Percentiles rank a stretch among this genome's conserved stretches.
Evolutionary conservation across 257 asterid genomes (phyloP).

Genomic region (Primulina tabacum): DNA sequence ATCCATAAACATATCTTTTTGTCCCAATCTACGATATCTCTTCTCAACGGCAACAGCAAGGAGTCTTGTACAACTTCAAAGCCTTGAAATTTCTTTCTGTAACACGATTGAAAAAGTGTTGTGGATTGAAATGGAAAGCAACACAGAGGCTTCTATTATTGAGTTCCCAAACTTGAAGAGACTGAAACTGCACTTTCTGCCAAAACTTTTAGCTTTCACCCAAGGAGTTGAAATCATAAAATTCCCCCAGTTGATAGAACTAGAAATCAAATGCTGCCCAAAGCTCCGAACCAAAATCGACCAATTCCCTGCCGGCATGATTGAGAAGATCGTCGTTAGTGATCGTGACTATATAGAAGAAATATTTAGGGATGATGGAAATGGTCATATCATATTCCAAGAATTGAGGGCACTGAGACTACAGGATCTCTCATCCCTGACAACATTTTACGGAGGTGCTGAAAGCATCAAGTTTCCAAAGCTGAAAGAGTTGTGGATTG

Average conservation of each 20-base stretch:
- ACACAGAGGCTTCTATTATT: no score
- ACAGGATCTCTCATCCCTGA: not conserved
- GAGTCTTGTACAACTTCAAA: not conserved
- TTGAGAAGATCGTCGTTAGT: no score
- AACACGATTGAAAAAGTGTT: not conserved
- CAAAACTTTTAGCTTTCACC: no score
- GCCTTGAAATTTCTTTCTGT: not conserved
- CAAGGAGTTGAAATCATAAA: no score
- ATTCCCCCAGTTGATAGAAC: no score
- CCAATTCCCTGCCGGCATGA: no score
- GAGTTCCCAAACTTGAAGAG: not conserved
- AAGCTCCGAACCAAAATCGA: no score
- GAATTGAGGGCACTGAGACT: fast-evolving
- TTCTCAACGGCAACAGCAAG: not conserved
- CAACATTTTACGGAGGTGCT: not conserved
- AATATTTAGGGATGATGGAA: not conserved
- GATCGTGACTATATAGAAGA: no score
- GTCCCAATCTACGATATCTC: not conserved
- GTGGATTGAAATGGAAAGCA: not conserved
- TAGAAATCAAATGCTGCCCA: no score
- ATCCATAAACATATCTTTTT: fast-evolving
- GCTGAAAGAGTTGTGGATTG: not conserved
- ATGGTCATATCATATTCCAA: not conserved
- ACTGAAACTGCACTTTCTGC: no score
- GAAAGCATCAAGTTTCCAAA: not conserved